Evolutionary conservation across 768 basidiomycete genomes (phyloP).

Genomic region (Kwoniella sp.): DNA sequence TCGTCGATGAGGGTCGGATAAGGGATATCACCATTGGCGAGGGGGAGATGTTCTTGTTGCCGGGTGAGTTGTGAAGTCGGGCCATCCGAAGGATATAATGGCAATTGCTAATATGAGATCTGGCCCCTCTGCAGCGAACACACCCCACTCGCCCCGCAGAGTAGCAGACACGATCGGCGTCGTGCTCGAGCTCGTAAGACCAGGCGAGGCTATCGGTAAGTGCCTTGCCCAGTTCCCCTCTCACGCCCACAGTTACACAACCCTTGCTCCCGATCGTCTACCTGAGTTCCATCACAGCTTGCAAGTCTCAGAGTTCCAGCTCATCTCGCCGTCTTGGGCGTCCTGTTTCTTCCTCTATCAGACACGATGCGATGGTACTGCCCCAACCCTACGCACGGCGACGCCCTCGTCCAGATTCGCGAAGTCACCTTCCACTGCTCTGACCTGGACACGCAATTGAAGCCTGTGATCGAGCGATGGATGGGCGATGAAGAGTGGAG

Average conservation of each 20-base stretch:
- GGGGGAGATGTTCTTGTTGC: slow-evolving; percentile 94
- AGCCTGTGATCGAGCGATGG: slow-evolving; percentile 87
- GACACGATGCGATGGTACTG: slow-evolving; percentile 95
- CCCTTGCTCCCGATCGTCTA: too few species aligned
- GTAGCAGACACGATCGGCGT: slow-evolving; percentile 88
- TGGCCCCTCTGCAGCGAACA: too few species aligned
- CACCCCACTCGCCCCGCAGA: slow-evolving; percentile 92
- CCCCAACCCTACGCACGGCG: slow-evolving; percentile 62
- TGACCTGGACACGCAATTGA: slow-evolving; percentile 89
- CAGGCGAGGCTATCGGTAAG: slow-evolving; percentile 72
- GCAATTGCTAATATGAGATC: too few species aligned
- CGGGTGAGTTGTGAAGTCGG: slow-evolving; percentile 70
- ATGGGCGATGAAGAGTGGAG: slow-evolving; percentile 68
- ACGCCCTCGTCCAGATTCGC: slow-evolving; percentile 71
- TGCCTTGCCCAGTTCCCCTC: not conserved
- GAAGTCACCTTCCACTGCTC: slow-evolving; percentile 85
- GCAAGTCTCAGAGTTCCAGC: too few species aligned
- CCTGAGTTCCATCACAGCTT: too few species aligned
- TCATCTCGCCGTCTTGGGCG: too few species aligned
- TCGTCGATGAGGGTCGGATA: slow-evolving; percentile 62
- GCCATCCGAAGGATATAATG: too few species aligned
- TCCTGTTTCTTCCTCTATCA: too few species aligned
- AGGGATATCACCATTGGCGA: slow-evolving; percentile 86
- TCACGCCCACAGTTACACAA: too few species aligned
- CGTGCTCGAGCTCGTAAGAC: slow-evolving; percentile 84